Evolutionary conservation across 1,139 yeast species (phyloP).

Genomic region (Zhuliangozyma blackwelliae): DNA sequence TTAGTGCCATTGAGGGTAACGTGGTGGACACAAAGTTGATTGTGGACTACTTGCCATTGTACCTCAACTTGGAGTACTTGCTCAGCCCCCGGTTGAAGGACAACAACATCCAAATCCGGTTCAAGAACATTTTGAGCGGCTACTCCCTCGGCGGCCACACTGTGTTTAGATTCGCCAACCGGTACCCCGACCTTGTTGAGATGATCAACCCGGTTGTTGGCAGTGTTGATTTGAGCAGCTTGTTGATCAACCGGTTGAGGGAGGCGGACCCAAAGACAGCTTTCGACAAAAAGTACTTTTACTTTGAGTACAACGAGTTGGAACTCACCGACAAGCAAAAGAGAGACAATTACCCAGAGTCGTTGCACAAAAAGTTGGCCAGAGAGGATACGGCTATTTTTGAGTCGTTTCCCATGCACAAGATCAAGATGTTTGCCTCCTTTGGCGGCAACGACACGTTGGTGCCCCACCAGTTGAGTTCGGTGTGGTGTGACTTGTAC

Average conservation of each 20-base stretch:
- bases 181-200: slow-evolving; percentile 34
- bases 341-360: slow-evolving; percentile 26
- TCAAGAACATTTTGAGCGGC: slow-evolving; percentile 44
- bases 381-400: slow-evolving; percentile 28
- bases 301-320: slow-evolving; percentile 34
- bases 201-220: slow-evolving; percentile 48
- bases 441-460: slow-evolving; percentile 35
- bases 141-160: slow-evolving; percentile 62
- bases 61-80: slow-evolving; percentile 31
- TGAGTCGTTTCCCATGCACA: slow-evolving; percentile 31
- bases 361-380: slow-evolving; percentile 30
- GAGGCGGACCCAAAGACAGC: slow-evolving; percentile 10
- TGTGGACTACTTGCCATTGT: slow-evolving; percentile 46
- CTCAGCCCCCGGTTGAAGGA: slow-evolving; percentile 20
- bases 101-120: slow-evolving; percentile 16
- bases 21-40: slow-evolving; percentile 46
- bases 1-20: slow-evolving; percentile 47
- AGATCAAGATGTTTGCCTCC: slow-evolving; percentile 33
- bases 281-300: slow-evolving; percentile 28
- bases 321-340: slow-evolving; percentile 24
- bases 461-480: slow-evolving; percentile 34
- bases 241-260: slow-evolving; percentile 35
- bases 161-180: slow-evolving; percentile 43
- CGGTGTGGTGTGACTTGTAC: slow-evolving; percentile 32
- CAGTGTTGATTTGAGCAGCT: slow-evolving; percentile 38